Conservation (phyloP, 768 basidiomycete genomes). For the Lactifluus hygrophoroides region DNA sequence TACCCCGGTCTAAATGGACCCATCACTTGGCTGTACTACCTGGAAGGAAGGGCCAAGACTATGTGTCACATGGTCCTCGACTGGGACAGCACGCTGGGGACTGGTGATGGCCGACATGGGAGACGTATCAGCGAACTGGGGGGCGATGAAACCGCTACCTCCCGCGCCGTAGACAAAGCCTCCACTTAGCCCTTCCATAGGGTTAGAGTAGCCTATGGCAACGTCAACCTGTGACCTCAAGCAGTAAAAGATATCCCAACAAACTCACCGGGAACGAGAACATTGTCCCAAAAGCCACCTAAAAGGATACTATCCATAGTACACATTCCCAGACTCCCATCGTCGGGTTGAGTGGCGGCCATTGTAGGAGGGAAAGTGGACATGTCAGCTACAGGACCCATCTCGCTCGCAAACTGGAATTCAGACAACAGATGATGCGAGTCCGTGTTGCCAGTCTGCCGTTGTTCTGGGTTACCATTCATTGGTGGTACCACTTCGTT, state of each 20-base stretch:
- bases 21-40: background rate
- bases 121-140: slow-evolving; percentile 53
- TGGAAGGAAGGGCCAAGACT: slow-evolving; percentile 21
- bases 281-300: slow-evolving; percentile 79
- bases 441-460: slow-evolving; percentile 4
- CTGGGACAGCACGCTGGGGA: slow-evolving; percentile 25
- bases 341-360: slow-evolving; percentile 43
- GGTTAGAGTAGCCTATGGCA: slow-evolving; percentile 59
- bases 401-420: slow-evolving; percentile 72
- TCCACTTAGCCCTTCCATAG: slow-evolving; percentile 74
- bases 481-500: background rate
- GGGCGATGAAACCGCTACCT: slow-evolving; percentile 78
- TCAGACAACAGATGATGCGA: slow-evolving; percentile 33
- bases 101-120: slow-evolving; percentile 47
- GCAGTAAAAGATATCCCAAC: background rate
- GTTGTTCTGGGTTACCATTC: slow-evolving; percentile 13
- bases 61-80: slow-evolving; percentile 21
- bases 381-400: slow-evolving; percentile 77
- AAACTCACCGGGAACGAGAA: slow-evolving; percentile 72
- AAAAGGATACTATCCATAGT: slow-evolving; percentile 81
- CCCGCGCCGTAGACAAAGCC: slow-evolving; percentile 82
- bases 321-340: slow-evolving; percentile 38
- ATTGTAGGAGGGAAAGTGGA: slow-evolving; percentile 85
- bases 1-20: slow-evolving; percentile 4
- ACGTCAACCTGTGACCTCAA: slow-evolving; percentile 7